Evolutionary conservation across 345 rosid genomes (phyloP), one percentile per base, ranked within the genome.

Genomic region (Acer saccharum): DNA sequence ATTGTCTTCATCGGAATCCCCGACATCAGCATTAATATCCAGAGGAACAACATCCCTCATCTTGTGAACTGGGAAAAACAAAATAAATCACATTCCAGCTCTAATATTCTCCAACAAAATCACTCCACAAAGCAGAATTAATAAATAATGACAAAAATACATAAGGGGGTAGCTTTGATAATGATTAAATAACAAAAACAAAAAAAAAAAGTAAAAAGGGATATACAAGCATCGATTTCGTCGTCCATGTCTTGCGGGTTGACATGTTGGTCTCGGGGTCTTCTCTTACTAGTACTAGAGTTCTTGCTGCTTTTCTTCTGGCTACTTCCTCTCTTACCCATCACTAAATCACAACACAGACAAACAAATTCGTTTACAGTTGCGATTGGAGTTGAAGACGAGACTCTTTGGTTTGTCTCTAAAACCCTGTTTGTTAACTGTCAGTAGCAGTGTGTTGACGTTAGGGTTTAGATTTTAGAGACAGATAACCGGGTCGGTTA

Each of bases 21-120:
- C 90, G 71, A 68, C 83, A 84, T 87, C 93, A 78, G 74, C 87
- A 73, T 90, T 85, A 32, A 90, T 54, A 80, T 89, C 86, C 61
- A 94, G 84, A 2, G 95, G 94, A 82, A 96, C 89, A 72, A 94
- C 79, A 82, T 92, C 94, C 73, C 97, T 86, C 81, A 92, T 91
- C 78, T 91, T 96, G 79, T 92, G 98, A 90, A 94, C 98, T 96
- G 84, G 46, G 12, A 46, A 46, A 63, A 29, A 72, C 14, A 66
- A 72, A 46, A 52, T 8, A 71, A 58, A 61, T 20, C 35, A 70
- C 61, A 54, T 70, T 39, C 27, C 54, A 76, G 57, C 3, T 48
- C 13, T 18, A 17, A 13, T 32, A 6, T 55, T 65, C 73, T 58
- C 72, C 29, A 55, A 20, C 43, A 72, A 43, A 57, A 67, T 29